Percentiles rank a stretch among this genome's conserved stretches.
Evolutionary conservation across 2,329 filamentous ascomycete genomes (phyloP).

Genomic region (Alternaria atra): DNA sequence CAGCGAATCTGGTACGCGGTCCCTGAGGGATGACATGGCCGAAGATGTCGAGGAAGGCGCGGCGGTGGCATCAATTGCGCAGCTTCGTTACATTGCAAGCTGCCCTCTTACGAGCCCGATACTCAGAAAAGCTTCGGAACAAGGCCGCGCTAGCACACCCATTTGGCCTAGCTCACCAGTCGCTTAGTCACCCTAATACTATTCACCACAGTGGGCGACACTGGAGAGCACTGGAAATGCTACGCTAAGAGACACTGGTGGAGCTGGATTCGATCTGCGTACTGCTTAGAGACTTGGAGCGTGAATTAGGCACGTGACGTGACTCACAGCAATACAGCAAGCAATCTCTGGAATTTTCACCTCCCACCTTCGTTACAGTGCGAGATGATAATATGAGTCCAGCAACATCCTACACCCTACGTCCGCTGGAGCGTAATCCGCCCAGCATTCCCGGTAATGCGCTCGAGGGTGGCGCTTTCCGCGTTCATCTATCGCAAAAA

Average conservation of each 20-base stretch:
- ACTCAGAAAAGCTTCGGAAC: conserved; percentile 29
- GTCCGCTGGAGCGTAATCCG: conserved; percentile 61
- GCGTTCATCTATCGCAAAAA: conserved; percentile 65
- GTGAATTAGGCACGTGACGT: conserved; percentile 7
- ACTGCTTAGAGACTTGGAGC: background rate
- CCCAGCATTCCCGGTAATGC: conserved; percentile 56
- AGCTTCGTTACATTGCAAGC: conserved; percentile 45
- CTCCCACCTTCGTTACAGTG: background rate
- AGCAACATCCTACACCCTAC: conserved; percentile 58
- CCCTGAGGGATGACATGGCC: conserved; percentile 56
- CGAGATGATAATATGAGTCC: conserved; percentile 28
- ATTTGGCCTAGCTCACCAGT: conserved; percentile 18
- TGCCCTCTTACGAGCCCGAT: conserved; percentile 14
- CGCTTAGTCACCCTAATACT: conserved; percentile 33
- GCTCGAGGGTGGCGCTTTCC: conserved; percentile 66
- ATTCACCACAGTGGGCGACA: conserved; percentile 17
- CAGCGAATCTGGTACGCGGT: conserved; percentile 46
- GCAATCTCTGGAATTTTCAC: background rate
- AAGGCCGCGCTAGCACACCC: conserved; percentile 15
- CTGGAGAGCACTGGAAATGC: background rate
- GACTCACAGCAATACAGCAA: conserved; percentile 11
- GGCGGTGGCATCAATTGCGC: conserved; percentile 57
- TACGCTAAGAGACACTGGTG: conserved; percentile 1
- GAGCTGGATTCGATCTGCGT: background rate
- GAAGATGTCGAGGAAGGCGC: conserved; percentile 53